Conservation (phyloP, 2,329 filamentous ascomycete genomes). For the Fusarium albosuccineum region DNA sequence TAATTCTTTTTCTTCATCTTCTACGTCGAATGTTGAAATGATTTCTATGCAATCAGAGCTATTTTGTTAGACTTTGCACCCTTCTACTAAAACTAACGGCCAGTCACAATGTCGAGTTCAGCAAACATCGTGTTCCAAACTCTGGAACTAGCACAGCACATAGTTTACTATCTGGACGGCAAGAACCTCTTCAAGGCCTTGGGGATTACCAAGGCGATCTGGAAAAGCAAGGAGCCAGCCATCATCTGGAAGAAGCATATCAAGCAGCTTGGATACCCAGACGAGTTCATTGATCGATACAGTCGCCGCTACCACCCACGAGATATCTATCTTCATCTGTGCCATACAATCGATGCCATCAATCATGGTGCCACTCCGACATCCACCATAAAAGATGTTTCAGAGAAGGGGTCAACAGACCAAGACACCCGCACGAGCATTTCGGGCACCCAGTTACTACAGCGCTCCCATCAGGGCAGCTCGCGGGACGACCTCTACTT, state of each 20-base stretch:
- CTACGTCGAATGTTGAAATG: no score
- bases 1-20: no score
- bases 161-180: constrained; percentile 20
- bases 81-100: no score
- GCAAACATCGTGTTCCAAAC: constrained; percentile 29
- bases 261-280: constrained; percentile 16
- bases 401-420: neutral
- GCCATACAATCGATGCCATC: constrained; percentile 11
- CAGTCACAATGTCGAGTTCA: constrained; percentile 8
- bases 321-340: constrained; percentile 14
- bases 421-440: neutral
- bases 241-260: constrained; percentile 11
- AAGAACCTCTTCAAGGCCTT: constrained; percentile 14
- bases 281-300: constrained; percentile 3
- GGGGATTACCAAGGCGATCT: constrained; percentile 10
- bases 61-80: neutral
- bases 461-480: neutral
- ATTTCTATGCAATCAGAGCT: neutral
- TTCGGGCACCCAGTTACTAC: constrained; percentile 8
- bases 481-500: neutral
- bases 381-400: neutral
- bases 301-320: neutral
- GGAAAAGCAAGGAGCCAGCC: constrained; percentile 15
- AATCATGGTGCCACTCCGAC: neutral
- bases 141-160: constrained; percentile 25